Percentiles rank a stretch among this genome's conserved stretches.
Evolutionary conservation across 2,329 filamentous ascomycete genomes (phyloP).

Genomic region (Grosmannia clavigera): DNA sequence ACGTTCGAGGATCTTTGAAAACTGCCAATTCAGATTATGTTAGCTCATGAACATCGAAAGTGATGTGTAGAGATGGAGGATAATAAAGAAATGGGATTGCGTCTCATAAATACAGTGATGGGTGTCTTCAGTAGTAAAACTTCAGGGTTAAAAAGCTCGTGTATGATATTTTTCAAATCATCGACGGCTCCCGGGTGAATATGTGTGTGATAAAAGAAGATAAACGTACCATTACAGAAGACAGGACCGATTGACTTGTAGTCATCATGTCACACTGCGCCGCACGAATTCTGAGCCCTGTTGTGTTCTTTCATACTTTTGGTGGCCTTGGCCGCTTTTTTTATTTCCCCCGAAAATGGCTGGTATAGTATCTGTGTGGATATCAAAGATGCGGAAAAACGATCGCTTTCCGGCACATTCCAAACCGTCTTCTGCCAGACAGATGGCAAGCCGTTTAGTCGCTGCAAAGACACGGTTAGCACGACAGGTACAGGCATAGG

Average conservation of each 20-base stretch:
- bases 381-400: neutral
- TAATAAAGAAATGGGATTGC: slow-evolving; percentile 8
- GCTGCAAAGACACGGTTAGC: slow-evolving; percentile 3
- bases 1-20: neutral
- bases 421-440: neutral
- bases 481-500: neutral
- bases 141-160: slow-evolving; percentile 62
- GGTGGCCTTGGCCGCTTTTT: neutral
- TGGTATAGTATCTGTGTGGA: neutral
- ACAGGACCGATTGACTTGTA: neutral
- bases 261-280: neutral
- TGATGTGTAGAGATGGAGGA: neutral
- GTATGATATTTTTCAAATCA: slow-evolving; percentile 38
- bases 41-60: neutral
- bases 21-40: neutral
- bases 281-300: neutral
- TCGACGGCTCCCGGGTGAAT: slow-evolving; percentile 22
- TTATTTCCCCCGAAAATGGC: neutral
- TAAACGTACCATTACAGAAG: slow-evolving; percentile 31
- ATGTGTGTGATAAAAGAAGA: slow-evolving; percentile 9
- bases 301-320: neutral
- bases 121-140: slow-evolving; percentile 44
- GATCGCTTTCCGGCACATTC: neutral
- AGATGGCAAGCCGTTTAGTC: slow-evolving; percentile 4
- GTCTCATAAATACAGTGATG: slow-evolving; percentile 49